phyloP scores from a whole-genome alignment of 2,329 filamentous ascomycete genomes.

The Drechslerella stenobrocha region DNA sequence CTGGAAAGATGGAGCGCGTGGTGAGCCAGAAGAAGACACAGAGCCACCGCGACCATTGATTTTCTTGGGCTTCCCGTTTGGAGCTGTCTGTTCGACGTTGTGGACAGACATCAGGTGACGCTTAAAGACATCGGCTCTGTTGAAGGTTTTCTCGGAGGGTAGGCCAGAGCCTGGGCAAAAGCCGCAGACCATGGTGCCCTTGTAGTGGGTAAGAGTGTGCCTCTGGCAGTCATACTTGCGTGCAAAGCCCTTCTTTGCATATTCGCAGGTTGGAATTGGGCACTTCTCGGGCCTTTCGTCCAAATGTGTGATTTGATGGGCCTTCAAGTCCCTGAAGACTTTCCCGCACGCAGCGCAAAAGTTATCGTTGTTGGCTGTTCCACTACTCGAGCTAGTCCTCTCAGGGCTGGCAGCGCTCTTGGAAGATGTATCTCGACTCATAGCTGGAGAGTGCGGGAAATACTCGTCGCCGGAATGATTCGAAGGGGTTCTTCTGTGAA shows the following conservation, averaged over 20 bases:
- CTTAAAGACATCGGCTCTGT: constrained; percentile 94
- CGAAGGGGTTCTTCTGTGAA: constrained; percentile 39
- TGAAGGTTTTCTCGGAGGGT: constrained; percentile 90
- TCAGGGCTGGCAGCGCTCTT: constrained; percentile 37
- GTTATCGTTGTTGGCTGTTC: constrained; percentile 51
- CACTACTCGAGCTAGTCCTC: constrained; percentile 34
- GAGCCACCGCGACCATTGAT: constrained; percentile 49
- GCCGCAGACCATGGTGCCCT: constrained; percentile 94
- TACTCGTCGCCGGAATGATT: constrained; percentile 36
- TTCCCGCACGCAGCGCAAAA: constrained; percentile 52
- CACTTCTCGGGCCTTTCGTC: constrained; percentile 91
- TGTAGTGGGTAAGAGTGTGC: constrained; percentile 92
- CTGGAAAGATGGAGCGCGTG: constrained; percentile 53
- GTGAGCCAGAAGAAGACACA: constrained; percentile 50
- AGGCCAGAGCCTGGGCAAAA: constrained; percentile 90
- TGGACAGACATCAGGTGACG: constrained; percentile 87
- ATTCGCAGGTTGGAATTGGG: constrained; percentile 87
- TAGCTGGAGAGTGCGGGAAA: constrained; percentile 40
- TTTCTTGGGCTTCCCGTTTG: constrained; percentile 82
- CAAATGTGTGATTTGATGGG: constrained; percentile 92
- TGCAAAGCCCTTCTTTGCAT: constrained; percentile 88
- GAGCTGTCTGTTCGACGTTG: constrained; percentile 87
- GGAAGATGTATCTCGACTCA: constrained; percentile 32
- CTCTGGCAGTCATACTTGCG: constrained; percentile 96
- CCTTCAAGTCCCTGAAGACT: constrained; percentile 59